phyloP scores from a whole-genome alignment of 139 green algal genomes.

The Micractinium conductrix region DNA sequence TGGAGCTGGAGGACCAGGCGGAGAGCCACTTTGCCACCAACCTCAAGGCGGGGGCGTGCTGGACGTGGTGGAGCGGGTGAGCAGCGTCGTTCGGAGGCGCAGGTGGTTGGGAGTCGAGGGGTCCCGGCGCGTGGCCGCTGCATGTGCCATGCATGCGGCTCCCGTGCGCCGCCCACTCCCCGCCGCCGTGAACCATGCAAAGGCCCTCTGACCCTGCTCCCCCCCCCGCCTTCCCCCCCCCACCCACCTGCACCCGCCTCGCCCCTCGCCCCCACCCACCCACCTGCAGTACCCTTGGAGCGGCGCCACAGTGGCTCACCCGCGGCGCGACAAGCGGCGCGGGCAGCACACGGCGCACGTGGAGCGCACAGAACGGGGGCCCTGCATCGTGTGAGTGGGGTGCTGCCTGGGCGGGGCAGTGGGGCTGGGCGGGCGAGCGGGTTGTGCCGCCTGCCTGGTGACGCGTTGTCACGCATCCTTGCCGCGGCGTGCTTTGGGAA shows the following conservation, averaged over 20 bases:
- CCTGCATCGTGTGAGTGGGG: slow-evolving; percentile 4
- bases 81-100: too few species aligned
- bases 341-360: slow-evolving; percentile 39
- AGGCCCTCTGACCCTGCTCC: not conserved
- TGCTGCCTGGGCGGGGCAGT: too few species aligned
- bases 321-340: slow-evolving; percentile 46
- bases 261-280: not conserved
- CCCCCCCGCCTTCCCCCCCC: not conserved
- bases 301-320: slow-evolving; percentile 36
- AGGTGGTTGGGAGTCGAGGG: too few species aligned
- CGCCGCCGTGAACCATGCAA: too few species aligned
- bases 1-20: slow-evolving; percentile 40
- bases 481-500: not conserved
- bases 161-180: too few species aligned
- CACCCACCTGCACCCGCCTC: not conserved
- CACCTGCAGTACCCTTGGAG: slow-evolving; percentile 34
- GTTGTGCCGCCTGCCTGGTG: not conserved
- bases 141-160: too few species aligned
- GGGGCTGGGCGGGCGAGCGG: too few species aligned
- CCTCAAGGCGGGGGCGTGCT: slow-evolving; percentile 51
- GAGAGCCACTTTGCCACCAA: slow-evolving; percentile 33
- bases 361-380: not conserved
- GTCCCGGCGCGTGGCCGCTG: too few species aligned
- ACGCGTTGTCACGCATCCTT: not conserved
- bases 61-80: slow-evolving; percentile 48